phyloP scores from a whole-genome alignment of 2,329 filamentous ascomycete genomes.

The Cadophora luteo-olivacea region DNA sequence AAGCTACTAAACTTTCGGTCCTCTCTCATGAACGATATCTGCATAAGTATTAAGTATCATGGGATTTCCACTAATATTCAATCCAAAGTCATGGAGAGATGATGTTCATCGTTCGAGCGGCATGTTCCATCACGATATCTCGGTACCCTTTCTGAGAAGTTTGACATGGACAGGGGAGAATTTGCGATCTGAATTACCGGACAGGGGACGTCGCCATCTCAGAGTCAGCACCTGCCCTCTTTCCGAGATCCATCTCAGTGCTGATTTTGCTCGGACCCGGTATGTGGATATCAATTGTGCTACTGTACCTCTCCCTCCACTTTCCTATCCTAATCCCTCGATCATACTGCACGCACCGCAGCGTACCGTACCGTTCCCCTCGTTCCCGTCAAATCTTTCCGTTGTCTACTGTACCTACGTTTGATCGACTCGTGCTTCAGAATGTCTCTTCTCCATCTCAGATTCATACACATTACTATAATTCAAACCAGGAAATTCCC shows the following conservation, averaged over 20 bases:
- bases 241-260: too few species aligned
- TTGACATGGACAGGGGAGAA: not conserved
- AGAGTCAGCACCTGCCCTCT: not conserved
- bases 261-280: constrained; percentile 1
- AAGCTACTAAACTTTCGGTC: not conserved
- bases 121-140: too few species aligned
- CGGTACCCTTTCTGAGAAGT: not conserved
- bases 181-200: not conserved
- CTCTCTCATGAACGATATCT: not conserved
- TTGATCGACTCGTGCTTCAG: not conserved
- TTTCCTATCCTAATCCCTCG: too few species aligned
- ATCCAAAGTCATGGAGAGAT: not conserved
- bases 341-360: too few species aligned
- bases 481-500: too few species aligned
- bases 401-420: not conserved
- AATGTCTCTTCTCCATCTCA: not conserved
- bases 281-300: not conserved
- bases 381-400: not conserved
- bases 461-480: too few species aligned
- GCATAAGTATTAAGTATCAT: not conserved
- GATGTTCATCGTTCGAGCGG: not conserved
- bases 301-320: not conserved
- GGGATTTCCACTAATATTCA: not conserved
- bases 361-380: not conserved
- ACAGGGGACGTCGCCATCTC: constrained; percentile 3